Evolutionary conservation across 2,329 filamentous ascomycete species (phyloP), one percentile per base, ranked within the genome.

Genomic region (Sporothrix schenckii): DNA sequence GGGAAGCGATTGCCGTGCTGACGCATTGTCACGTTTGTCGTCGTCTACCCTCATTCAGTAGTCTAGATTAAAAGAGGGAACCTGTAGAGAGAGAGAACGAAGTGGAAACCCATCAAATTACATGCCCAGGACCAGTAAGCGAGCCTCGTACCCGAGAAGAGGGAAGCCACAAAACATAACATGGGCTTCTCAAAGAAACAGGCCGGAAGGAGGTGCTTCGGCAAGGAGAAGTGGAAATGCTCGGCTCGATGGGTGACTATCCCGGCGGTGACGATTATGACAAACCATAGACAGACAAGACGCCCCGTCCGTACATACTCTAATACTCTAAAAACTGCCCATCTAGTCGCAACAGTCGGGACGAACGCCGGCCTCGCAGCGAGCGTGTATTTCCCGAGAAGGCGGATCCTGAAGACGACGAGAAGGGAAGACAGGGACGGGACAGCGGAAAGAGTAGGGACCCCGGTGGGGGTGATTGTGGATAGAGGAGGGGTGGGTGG

Each of bases 281-380:
- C 65, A 67, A 67, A 56, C 49, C 50, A 47, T 3, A 2, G 34
- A 67, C 65, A 67, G 56, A 27, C 50, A 50, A 58, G 39, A 56
- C 24, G 24, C 24, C 24, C 24, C 24, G 24, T 1, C 24, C 24
- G 24, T 2, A 24, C 24, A 24, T 24, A 24, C 1, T 24, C 24
- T 24, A 24, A 24, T 24, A 24, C 24, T 24, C 24, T 24, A 2
- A 24, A 24, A 24, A 24, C 34, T 34, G 34, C 7, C 34, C n/a
- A 39, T 39, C 16, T 16, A 24, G 27, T 13, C 52, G 27, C 52
- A 54, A 30, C 52, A 24, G 13, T 54, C 24, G 52, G 24, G 24
- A 24, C 27, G 16, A 41, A 60, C 34, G 10, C 56, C 56, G n/a
- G 27, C 21, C 39, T 27, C 39, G 58, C 60, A 65, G 60, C 41